Conservation (phyloP, 306 rosid genomes). For the Cucumis cinereus region DNA sequence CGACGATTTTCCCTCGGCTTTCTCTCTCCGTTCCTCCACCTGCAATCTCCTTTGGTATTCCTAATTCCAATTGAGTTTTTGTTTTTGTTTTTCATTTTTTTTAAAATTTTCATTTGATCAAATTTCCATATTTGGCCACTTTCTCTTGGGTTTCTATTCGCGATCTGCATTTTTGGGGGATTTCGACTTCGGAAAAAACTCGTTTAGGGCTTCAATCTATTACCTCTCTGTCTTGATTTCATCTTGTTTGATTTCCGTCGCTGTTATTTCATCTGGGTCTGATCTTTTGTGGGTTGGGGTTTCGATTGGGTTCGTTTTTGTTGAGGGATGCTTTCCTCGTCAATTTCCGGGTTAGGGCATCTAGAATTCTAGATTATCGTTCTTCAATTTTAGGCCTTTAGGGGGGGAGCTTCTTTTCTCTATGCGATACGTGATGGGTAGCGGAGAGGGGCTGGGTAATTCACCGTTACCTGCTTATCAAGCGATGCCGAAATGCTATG, state of each 20-base stretch:
- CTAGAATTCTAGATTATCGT: neutral
- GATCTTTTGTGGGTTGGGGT: neutral
- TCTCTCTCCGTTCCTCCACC: neutral
- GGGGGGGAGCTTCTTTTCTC: neutral
- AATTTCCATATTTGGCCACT: neutral
- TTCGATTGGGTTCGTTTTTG: neutral
- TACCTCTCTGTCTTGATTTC: neutral
- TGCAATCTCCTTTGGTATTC: neutral
- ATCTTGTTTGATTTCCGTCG: neutral
- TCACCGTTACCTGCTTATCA: conserved; percentile 16
- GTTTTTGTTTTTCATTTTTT: no score
- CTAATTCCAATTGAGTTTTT: neutral
- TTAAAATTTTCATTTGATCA: neutral
- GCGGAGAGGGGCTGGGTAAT: conserved; percentile 29
- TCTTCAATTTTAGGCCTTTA: neutral
- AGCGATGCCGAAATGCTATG: conserved; percentile 25
- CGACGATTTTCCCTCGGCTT: neutral
- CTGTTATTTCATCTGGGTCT: neutral
- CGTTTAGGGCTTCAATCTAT: neutral
- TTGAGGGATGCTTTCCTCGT: neutral
- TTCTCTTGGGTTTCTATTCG: neutral
- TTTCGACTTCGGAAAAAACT: neutral
- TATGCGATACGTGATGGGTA: conserved; percentile 30
- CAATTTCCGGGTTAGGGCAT: neutral
- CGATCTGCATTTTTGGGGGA: neutral